phyloP scores from a whole-genome alignment of 306 rosid species.

The Crataegus laevigata region DNA sequence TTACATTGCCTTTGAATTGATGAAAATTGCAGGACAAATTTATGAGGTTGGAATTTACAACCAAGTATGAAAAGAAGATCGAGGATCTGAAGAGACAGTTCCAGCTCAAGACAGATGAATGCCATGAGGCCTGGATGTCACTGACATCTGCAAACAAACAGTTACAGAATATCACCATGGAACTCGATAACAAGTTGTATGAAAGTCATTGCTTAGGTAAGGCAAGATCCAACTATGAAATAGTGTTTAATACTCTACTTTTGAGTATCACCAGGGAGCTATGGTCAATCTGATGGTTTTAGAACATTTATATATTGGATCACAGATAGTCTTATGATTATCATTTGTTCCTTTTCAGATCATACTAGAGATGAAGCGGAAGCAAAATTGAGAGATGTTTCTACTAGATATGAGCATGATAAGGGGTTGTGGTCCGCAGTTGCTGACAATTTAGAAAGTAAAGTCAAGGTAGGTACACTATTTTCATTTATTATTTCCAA shows the following conservation, averaged over 20 bases:
- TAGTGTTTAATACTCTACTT: not conserved
- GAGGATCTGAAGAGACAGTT: slow-evolving; percentile 15
- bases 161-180: slow-evolving; percentile 16
- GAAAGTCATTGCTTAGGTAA: slow-evolving; percentile 16
- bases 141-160: slow-evolving; percentile 15
- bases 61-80: slow-evolving; percentile 24
- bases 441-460: not conserved
- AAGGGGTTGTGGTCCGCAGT: slow-evolving; percentile 13
- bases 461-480: slow-evolving; percentile 5
- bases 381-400: slow-evolving; percentile 3
- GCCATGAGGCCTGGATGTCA: slow-evolving; percentile 29
- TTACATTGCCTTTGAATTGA: not conserved
- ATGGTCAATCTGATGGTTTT: not conserved
- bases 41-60: slow-evolving; percentile 4
- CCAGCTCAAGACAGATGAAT: slow-evolving; percentile 21
- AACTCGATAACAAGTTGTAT: slow-evolving; percentile 20
- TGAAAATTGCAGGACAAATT: slow-evolving; percentile 8
- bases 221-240: not conserved
- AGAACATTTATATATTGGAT: not conserved
- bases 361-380: slow-evolving; percentile 4
- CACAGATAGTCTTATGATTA: not conserved
- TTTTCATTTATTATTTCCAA: not conserved
- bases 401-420: slow-evolving; percentile 4
- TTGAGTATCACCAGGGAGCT: not conserved
- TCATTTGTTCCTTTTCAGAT: not conserved